Percentiles rank a stretch among this genome's conserved stretches.
Evolutionary conservation across 306 rosid species (phyloP).

Genomic region (Medicago lupulina): DNA sequence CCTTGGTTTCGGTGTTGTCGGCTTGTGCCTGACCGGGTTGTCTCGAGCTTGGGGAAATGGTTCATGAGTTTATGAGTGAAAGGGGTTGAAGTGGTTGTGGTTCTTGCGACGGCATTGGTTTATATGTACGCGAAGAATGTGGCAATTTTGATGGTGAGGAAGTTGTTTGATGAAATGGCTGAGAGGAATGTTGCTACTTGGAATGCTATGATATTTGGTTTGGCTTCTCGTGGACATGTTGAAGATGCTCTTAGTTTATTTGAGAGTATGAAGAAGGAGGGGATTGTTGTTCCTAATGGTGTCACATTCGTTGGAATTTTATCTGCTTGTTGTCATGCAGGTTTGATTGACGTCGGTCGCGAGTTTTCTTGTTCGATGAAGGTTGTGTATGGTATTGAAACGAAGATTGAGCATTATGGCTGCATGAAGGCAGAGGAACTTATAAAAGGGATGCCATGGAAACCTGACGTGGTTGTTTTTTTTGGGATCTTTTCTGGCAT

Average conservation of each 20-base stretch:
- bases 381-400: constrained; percentile 48
- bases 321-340: constrained; percentile 54
- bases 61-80: constrained; percentile 47
- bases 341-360: constrained; percentile 47
- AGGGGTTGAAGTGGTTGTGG: constrained; percentile 49
- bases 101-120: constrained; percentile 55
- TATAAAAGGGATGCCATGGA: constrained; percentile 43
- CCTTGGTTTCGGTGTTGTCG: constrained; percentile 52
- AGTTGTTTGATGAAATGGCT: constrained; percentile 51
- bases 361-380: constrained; percentile 45
- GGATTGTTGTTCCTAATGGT: not conserved
- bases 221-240: constrained; percentile 51
- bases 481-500: constrained; percentile 29
- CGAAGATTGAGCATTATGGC: constrained; percentile 57
- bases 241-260: constrained; percentile 50
- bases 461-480: too few relatives aligned
- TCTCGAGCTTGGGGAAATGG: constrained; percentile 48
- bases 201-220: constrained; percentile 61
- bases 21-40: constrained; percentile 56
- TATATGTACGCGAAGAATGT: constrained; percentile 57
- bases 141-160: constrained; percentile 36
- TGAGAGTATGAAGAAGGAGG: constrained; percentile 40
- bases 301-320: constrained; percentile 34
- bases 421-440: constrained; percentile 56
- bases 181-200: constrained; percentile 54